These are phyloP conservation scores for Leccinum rimulosum DNA, from an alignment of 768 basidiomycete genomes.

Conservation along the genomic window DNA sequence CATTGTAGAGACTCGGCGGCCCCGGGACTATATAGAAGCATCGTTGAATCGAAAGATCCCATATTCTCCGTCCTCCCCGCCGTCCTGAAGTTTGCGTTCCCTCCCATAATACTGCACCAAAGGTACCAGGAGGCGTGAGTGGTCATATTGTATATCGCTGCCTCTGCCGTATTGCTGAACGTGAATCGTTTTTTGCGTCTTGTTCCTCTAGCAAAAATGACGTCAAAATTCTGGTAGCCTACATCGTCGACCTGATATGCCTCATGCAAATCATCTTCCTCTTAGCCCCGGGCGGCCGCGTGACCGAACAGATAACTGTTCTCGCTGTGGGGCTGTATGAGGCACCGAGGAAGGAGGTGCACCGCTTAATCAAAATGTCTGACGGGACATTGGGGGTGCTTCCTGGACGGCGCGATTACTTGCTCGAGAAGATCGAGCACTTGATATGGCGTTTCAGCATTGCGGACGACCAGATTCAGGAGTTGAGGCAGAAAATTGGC, in stretches of 20 bases:
- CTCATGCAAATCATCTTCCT: no score
- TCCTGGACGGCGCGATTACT: constrained; percentile 7
- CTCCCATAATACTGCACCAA: neutral
- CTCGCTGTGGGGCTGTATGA: no score
- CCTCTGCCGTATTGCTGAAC: no score
- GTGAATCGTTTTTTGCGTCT: neutral
- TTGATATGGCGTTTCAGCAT: constrained; percentile 16
- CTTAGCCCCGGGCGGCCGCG: no score
- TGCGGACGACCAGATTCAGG: constrained; percentile 5
- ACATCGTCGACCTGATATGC: constrained; percentile 9
- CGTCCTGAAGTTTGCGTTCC: neutral
- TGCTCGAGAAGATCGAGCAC: constrained; percentile 11
- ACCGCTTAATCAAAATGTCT: no score
- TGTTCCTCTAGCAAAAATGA: constrained; percentile 3
- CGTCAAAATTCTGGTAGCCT: constrained; percentile 13
- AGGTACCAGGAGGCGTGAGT: constrained; percentile 6
- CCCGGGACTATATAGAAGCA: neutral
- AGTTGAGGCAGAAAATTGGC: neutral
- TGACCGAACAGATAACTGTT: no score
- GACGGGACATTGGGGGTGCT: neutral
- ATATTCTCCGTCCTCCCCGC: neutral
- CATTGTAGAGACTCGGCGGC: constrained; percentile 1
- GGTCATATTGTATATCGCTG: no score
- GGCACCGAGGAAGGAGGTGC: no score
- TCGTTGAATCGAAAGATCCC: neutral